These are phyloP conservation scores for Pichia occidentalis DNA, from an alignment of 805 yeast genomes.

Conservation along the genomic window DNA sequence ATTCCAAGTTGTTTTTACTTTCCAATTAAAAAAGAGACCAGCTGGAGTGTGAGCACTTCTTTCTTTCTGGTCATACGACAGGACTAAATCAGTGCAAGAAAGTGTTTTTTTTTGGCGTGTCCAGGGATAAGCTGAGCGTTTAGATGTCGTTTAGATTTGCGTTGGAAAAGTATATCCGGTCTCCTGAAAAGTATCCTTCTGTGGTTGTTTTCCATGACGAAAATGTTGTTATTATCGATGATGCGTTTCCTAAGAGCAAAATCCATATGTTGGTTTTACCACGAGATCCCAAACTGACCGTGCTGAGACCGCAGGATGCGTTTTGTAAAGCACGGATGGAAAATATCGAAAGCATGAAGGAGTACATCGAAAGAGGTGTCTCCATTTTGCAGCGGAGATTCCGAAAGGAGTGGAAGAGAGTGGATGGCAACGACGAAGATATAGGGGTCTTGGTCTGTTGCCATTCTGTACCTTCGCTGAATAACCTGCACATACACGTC, in stretches of 20 bases:
- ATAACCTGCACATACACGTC: conserved; percentile 67
- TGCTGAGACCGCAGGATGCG: conserved; percentile 45
- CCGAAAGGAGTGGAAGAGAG: conserved; percentile 12
- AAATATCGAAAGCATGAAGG: conserved; percentile 26
- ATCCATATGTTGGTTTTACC: conserved; percentile 62
- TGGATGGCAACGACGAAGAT: conserved; percentile 19
- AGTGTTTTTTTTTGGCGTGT: no score
- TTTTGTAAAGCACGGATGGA: conserved; percentile 32
- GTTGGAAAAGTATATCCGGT: conserved; percentile 40
- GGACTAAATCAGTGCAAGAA: no score
- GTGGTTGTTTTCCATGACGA: conserved; percentile 43
- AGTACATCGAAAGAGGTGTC: conserved; percentile 35
- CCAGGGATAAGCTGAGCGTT: conserved; percentile 1
- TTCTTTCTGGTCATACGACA: no score
- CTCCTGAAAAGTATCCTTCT: conserved; percentile 36
- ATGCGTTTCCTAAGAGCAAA: conserved; percentile 55
- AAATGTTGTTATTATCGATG: conserved; percentile 49
- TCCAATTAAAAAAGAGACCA: no score
- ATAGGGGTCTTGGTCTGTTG: conserved; percentile 47
- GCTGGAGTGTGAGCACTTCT: no score
- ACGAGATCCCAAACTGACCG: conserved; percentile 35
- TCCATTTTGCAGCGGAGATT: conserved; percentile 16
- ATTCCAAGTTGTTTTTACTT: no score
- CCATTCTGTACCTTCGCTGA: conserved; percentile 65
- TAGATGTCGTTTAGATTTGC: conserved; percentile 44